phyloP scores from a whole-genome alignment of 1,139 yeast species.

The Candida sojae region DNA sequence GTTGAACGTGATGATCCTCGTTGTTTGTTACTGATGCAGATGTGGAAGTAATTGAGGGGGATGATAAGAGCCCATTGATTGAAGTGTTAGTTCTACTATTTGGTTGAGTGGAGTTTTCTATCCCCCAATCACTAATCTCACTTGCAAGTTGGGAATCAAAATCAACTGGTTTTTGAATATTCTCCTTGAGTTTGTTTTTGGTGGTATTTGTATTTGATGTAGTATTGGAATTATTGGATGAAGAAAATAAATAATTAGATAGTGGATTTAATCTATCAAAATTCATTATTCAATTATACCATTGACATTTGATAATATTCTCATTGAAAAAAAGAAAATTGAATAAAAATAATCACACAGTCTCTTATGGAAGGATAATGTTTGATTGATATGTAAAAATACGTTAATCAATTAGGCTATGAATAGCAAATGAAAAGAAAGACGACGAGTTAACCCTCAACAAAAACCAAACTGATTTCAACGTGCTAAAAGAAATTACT shows the following conservation, averaged over 20 bases:
- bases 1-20: not conserved
- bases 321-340: not conserved
- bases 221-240: constrained; percentile 1
- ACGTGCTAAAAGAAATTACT: no score
- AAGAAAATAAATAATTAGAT: constrained; percentile 11
- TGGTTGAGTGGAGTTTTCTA: constrained; percentile 28
- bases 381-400: no score
- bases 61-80: constrained; percentile 5
- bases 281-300: constrained; percentile 23
- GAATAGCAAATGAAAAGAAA: no score
- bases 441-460: no score
- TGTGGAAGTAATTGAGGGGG: constrained; percentile 17
- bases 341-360: not conserved
- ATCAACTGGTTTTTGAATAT: not conserved
- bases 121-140: constrained; percentile 46
- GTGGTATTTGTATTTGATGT: not conserved
- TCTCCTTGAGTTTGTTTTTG: not conserved
- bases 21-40: constrained; percentile 5
- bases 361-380: no score
- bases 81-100: constrained; percentile 6
- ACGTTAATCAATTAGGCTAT: no score
- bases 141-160: not conserved
- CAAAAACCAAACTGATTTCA: no score
- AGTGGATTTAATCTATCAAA: constrained; percentile 35
- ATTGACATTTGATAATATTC: not conserved